Evolutionary conservation across 2,329 filamentous ascomycete genomes (phyloP), one percentile per base, ranked within the genome.

Genomic region (Microsporum audouinii): DNA sequence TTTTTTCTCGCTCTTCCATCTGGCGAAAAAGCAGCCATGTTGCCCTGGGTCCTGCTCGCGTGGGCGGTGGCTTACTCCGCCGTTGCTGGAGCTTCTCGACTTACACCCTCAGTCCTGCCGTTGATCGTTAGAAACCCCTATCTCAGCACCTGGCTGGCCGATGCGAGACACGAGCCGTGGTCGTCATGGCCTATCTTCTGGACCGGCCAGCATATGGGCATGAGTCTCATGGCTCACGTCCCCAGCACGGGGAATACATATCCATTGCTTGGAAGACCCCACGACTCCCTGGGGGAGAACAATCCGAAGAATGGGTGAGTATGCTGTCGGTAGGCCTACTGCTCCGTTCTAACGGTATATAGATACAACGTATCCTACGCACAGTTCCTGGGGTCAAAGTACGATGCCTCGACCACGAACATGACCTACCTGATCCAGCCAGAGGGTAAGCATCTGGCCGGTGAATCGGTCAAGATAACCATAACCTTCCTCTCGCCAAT

Each of bases 171-270:
- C 61, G 80, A 80, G 53, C 90, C 90, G 1, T 95, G 89, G 89
- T 81, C 84, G 60, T 82, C 84, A 74, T 95, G 90, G 90, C 90
- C 90, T 29, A 92, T 92, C 72, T 91, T 91, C 72, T 91, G 86
- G 80, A 88, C 86, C 5, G 88, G 88, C 38, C 79, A 84, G 68
- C 80, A 86, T 76, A 73, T 88, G 61, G 85, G 85, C 49, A 80
- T 88, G 65, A 80, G 82, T 5, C 73, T 88, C 57, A 77, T 88
- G 63, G 85, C 84, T 43, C 80, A 82, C 29, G 75, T 87, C 10
- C 82, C 84, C 1, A 78, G 81, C 38, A 78, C 82, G n/a, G 78
- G 78, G 58, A 77, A 77, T 33, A 81, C 85, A 3, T 88, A 84
- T 70, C 85, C 85, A 36, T 72, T 88, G 61, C 75, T 88, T 56